phyloP scores from a whole-genome alignment of 495 filamentous ascomycete species.

The Hypoxylon intermedium region DNA sequence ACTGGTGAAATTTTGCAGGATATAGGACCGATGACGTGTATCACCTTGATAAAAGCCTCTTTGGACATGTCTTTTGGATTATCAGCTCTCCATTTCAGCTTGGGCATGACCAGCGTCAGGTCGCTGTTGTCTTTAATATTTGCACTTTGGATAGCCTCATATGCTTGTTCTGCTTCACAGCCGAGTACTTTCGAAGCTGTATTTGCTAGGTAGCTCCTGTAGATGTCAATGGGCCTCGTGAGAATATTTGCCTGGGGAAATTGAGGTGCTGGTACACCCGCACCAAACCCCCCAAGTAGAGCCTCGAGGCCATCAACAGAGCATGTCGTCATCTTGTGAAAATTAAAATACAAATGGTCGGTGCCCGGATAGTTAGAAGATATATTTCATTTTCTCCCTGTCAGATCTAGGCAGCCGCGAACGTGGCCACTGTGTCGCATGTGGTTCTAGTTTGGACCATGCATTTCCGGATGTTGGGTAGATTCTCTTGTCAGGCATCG shows the following conservation, averaged over 20 bases:
- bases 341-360: not conserved
- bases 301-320: slow-evolving; percentile 24
- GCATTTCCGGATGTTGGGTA: slow-evolving; percentile 1
- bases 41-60: slow-evolving; percentile 39
- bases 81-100: slow-evolving; percentile 36
- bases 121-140: slow-evolving; percentile 42
- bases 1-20: not conserved
- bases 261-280: slow-evolving; percentile 17
- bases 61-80: slow-evolving; percentile 33
- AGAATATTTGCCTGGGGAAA: slow-evolving; percentile 24
- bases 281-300: slow-evolving; percentile 18
- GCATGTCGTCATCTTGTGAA: slow-evolving; percentile 5
- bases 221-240: slow-evolving; percentile 38
- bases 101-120: slow-evolving; percentile 44
- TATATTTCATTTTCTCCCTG: not conserved
- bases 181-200: slow-evolving; percentile 26
- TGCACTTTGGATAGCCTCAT: slow-evolving; percentile 41
- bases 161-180: slow-evolving; percentile 31
- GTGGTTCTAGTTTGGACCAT: too few relatives aligned
- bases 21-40: not conserved
- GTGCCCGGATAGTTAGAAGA: not conserved
- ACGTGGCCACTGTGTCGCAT: too few relatives aligned
- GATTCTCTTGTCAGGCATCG: not conserved
- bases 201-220: slow-evolving; percentile 34
- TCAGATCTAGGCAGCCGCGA: too few relatives aligned